Conservation (phyloP, 345 rosid genomes). For the Passiflora organensis region DNA sequence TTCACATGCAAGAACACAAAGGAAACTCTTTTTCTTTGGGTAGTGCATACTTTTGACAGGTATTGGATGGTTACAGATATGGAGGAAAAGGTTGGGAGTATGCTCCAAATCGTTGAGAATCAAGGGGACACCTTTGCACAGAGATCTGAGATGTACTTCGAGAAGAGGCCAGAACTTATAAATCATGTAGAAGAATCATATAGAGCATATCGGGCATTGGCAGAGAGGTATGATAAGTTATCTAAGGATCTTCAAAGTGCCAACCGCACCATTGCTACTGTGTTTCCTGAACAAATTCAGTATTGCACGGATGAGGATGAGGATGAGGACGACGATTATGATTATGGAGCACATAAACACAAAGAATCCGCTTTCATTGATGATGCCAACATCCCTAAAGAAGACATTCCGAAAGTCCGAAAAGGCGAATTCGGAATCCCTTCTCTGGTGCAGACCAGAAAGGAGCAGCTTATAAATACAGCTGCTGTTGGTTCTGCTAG, state of each 20-base stretch:
- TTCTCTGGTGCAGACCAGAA: slow-evolving; percentile 29
- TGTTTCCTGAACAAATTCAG: slow-evolving; percentile 67
- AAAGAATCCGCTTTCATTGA: slow-evolving; percentile 12
- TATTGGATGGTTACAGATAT: slow-evolving; percentile 46
- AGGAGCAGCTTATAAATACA: slow-evolving; percentile 28
- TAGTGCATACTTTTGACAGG: background rate
- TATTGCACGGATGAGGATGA: slow-evolving; percentile 47
- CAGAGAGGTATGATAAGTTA: slow-evolving; percentile 62
- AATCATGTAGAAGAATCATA: slow-evolving; percentile 58
- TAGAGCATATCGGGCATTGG: slow-evolving; percentile 62
- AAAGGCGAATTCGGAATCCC: slow-evolving; percentile 42
- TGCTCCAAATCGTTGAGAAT: slow-evolving; percentile 57
- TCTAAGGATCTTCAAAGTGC: slow-evolving; percentile 77
- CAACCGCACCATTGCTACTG: slow-evolving; percentile 66
- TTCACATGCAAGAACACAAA: background rate
- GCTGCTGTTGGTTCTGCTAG: slow-evolving; percentile 26
- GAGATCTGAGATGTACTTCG: slow-evolving; percentile 74
- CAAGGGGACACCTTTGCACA: slow-evolving; percentile 69
- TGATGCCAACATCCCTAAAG: slow-evolving; percentile 18
- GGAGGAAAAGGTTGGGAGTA: slow-evolving; percentile 55
- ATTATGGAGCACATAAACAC: slow-evolving; percentile 21
- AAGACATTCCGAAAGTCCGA: slow-evolving; percentile 43
- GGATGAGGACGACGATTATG: slow-evolving; percentile 12
- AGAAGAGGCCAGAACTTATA: slow-evolving; percentile 68
- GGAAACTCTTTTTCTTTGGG: background rate